phyloP scores from a whole-genome alignment of 805 yeast genomes.

The Tetrapisispora taiwanensis region DNA sequence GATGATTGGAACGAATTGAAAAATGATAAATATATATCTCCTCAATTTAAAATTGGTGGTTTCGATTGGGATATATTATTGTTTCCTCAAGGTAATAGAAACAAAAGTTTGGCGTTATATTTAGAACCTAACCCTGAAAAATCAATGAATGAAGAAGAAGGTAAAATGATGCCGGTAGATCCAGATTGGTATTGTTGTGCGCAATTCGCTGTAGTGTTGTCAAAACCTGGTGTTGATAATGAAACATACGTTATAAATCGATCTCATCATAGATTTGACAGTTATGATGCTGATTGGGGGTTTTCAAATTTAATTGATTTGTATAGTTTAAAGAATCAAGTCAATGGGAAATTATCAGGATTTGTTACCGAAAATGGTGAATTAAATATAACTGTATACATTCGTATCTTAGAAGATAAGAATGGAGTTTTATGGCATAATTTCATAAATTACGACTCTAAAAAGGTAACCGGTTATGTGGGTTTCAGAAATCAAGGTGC shows the following conservation, averaged over 20 bases:
- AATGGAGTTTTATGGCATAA: constrained; percentile 95
- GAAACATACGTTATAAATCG: constrained; percentile 46
- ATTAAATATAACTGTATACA: constrained; percentile 65
- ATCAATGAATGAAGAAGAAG: constrained; percentile 14
- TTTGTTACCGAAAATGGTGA: constrained; percentile 40
- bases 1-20: constrained; percentile 38
- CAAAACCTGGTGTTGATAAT: constrained; percentile 65
- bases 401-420: constrained; percentile 71
- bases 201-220: constrained; percentile 74
- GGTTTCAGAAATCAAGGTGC: constrained; percentile 97
- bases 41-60: constrained; percentile 47
- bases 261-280: constrained; percentile 70
- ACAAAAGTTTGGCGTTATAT: constrained; percentile 57
- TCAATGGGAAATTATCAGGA: constrained; percentile 30
- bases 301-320: constrained; percentile 66
- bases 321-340: constrained; percentile 35
- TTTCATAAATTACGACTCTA: constrained; percentile 75
- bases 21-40: constrained; percentile 32
- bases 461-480: constrained; percentile 77
- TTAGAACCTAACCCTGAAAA: constrained; percentile 54
- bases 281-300: constrained; percentile 90
- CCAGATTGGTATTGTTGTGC: constrained; percentile 82
- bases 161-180: constrained; percentile 21
- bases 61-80: constrained; percentile 60
- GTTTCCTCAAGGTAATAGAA: constrained; percentile 67